Conservation (phyloP, 163 green algal species). For the Coccomyxa subellipsoidea region DNA sequence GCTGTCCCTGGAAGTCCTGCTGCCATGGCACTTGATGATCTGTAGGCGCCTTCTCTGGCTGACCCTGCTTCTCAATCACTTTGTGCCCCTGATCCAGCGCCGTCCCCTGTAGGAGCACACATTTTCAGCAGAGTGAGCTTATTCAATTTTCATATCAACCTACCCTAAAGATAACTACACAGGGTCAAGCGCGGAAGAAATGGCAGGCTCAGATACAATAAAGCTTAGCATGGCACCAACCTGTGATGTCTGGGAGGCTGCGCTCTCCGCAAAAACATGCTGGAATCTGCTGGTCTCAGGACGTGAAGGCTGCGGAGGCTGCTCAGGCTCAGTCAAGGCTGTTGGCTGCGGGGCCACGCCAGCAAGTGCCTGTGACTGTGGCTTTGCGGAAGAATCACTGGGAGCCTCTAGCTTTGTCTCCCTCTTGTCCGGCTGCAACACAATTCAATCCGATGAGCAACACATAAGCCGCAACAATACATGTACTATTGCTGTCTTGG, state of each 20-base stretch:
- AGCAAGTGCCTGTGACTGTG: background rate
- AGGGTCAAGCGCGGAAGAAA: too few species aligned
- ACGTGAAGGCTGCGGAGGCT: background rate
- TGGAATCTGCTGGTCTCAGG: constrained; percentile 8
- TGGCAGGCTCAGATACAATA: too few species aligned
- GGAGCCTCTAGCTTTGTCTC: background rate
- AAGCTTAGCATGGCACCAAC: too few species aligned
- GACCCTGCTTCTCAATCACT: background rate
- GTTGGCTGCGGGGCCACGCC: background rate
- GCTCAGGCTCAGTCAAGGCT: background rate
- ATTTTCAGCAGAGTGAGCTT: too few species aligned
- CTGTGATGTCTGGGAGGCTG: background rate
- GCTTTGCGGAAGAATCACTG: background rate
- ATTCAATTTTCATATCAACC: too few species aligned
- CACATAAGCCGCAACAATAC: too few species aligned
- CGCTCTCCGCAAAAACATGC: constrained; percentile 1
- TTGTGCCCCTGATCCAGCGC: background rate
- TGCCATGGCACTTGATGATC: background rate
- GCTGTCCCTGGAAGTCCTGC: constrained; percentile 18
- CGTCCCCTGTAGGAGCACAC: background rate
- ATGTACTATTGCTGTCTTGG: too few species aligned
- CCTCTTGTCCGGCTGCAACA: background rate
- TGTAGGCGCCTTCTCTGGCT: background rate
- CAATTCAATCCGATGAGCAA: too few species aligned
- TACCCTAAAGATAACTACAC: too few species aligned